Base-by-base conservation (phyloP, 2,329 filamentous ascomycete genomes). In the Dactylellina cionopaga region DNA sequence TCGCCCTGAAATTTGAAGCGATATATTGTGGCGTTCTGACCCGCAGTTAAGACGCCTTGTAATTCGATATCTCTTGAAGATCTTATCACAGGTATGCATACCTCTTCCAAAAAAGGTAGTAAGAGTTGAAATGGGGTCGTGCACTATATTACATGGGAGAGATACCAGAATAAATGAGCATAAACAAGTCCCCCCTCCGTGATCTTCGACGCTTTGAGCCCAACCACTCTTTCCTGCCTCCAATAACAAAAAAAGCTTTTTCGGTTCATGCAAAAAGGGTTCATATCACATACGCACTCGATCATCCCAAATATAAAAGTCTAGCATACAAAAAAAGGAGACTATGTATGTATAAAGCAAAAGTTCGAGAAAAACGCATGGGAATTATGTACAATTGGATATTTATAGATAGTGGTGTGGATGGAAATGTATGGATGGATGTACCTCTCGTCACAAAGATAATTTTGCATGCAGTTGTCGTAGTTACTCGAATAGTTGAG, bases 401-500 rank as follows among this genome's bases (percentile, higher is more conserved):
- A 54, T 60, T 62, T 54, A 51, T 70, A 62, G 47, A 55, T 55
- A 49, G 47, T 47, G 33, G 51, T 66, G 39, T 35, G 35, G 39
- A 54, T 49, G 27, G 17, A 44, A n/a, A n/a, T n/a, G 13, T 44
- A 19, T 44, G 47, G 6, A 9, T 60, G 25, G 54, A 62, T 70
- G 65, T 62, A 55, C 65, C 65, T n/a, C n/a, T 70, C 37, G 24
- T 56, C 37, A 47, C 51, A 52, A 87, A 75, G 83, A n/a, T n/a
- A 82, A 43, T 7, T 44, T 52, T 68, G 54, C 56, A 49, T 39
- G 49, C 27, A 37, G 39, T 62, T 51, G 47, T 43, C 27, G 22
- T n/a, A 56, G 49, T 37, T 63, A 71, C 54, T 62, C 84, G 85
- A 51, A 85, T n/a, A 78, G 72, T 46, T 27, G 35, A 59, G 43